Evolutionary conservation across 2,329 filamentous ascomycete genomes (phyloP).

Genomic region (Pseudomassariella vexata): DNA sequence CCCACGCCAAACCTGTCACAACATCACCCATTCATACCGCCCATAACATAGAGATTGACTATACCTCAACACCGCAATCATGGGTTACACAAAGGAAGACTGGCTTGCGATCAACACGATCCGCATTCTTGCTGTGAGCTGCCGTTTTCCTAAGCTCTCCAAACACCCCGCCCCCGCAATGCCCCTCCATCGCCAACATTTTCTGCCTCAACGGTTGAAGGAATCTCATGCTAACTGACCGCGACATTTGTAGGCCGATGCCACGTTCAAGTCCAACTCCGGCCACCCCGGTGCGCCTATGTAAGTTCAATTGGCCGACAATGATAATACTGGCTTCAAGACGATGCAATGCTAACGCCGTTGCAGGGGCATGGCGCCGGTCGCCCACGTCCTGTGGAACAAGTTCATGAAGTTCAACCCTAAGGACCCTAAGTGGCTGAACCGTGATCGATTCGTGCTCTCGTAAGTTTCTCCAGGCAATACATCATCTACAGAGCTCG

Average conservation of each 20-base stretch:
- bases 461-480: constrained; percentile 66
- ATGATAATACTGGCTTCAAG: constrained; percentile 4
- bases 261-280: constrained; percentile 90
- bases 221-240: constrained; percentile 11
- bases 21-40: no score
- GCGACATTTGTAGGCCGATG: constrained; percentile 71
- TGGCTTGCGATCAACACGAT: constrained; percentile 97
- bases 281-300: constrained; percentile 98
- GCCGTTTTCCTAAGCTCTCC: constrained; percentile 14
- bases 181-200: constrained; percentile 24
- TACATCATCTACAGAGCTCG: no score
- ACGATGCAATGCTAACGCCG: constrained; percentile 9
- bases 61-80: constrained; percentile 44
- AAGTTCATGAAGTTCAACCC: constrained; percentile 99
- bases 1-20: no score
- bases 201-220: constrained; percentile 2
- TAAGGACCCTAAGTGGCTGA: constrained; percentile 95
- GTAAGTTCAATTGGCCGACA: constrained; percentile 39
- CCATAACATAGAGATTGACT: no score
- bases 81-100: constrained; percentile 87
- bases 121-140: constrained; percentile 86
- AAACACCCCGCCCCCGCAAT: constrained; percentile 23
- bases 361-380: constrained; percentile 74
- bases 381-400: constrained; percentile 96
- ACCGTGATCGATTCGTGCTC: constrained; percentile 97